A percentile compares a stretch with the other conserved stretches of the same genome.
phyloP scores from a whole-genome alignment of 805 yeast genomes.

The Tetrapisispora nanseiensis region DNA sequence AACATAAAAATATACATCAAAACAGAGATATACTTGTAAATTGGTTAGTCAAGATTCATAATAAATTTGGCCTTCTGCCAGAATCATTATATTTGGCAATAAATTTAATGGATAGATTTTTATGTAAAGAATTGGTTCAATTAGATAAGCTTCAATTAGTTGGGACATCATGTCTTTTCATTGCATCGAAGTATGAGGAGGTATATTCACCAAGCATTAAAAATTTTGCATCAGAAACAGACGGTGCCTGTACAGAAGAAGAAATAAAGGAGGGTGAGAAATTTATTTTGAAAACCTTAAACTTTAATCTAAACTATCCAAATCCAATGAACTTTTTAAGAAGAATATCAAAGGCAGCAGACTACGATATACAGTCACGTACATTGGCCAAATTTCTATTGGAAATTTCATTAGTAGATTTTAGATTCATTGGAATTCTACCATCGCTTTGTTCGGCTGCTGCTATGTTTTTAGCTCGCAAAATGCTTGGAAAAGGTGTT shows the following conservation, averaged over 20 bases:
- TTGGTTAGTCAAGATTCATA: conserved; percentile 87
- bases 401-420: conserved; percentile 73
- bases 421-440: conserved; percentile 61
- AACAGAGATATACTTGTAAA: conserved; percentile 77
- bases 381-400: conserved; percentile 81
- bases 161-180: conserved; percentile 78
- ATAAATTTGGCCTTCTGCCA: conserved; percentile 72
- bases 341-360: conserved; percentile 88
- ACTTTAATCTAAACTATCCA: conserved; percentile 75
- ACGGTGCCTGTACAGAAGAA: conserved; percentile 72
- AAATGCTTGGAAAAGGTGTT: conserved; percentile 56
- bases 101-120: conserved; percentile 79
- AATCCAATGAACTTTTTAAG: conserved; percentile 89
- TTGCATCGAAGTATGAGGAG: conserved; percentile 91
- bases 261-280: conserved; percentile 83
- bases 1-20: conserved; percentile 35
- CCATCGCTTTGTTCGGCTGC: conserved; percentile 86
- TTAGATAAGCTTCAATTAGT: conserved; percentile 74
- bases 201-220: conserved; percentile 81
- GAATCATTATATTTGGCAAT: conserved; percentile 80
- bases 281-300: conserved; percentile 60
- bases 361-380: conserved; percentile 82
- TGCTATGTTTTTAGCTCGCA: conserved; percentile 77
- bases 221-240: conserved; percentile 80
- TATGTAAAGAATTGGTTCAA: conserved; percentile 67